A percentile compares a stretch with the other conserved stretches of the same genome.
These are phyloP conservation scores for Saturnispora sekii DNA, from an alignment of 805 yeast genomes.

Conservation along the genomic window DNA sequence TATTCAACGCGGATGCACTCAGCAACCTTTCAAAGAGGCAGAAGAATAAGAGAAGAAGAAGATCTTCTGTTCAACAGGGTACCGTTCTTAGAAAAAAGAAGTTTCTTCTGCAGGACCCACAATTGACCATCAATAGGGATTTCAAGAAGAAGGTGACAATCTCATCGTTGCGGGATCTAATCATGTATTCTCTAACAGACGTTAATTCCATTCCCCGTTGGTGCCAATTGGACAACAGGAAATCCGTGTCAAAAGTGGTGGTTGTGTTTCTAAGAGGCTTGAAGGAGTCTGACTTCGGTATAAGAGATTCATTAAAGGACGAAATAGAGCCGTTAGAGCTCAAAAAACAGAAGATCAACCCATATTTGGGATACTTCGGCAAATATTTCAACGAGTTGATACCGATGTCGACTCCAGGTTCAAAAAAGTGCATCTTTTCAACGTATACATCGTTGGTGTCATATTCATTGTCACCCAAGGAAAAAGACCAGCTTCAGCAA, in stretches of 20 bases:
- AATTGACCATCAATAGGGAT: conserved; percentile 8
- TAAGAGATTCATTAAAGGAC: conserved; percentile 9
- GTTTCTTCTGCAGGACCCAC: conserved; percentile 19
- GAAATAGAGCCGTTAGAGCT: conserved; percentile 11
- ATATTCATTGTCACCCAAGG: conserved; percentile 48
- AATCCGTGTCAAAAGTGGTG: conserved; percentile 43
- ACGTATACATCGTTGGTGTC: conserved; percentile 44
- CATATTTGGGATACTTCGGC: conserved; percentile 27
- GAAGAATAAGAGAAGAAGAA: conserved; percentile 24
- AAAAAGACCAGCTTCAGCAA: conserved; percentile 33
- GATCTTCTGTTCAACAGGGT: conserved; percentile 29
- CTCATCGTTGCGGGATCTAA: conserved; percentile 37
- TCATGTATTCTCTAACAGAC: conserved; percentile 33
- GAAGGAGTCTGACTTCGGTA: conserved; percentile 35
- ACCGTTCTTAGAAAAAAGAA: conserved; percentile 25
- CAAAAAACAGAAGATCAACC: conserved; percentile 4
- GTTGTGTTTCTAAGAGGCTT: conserved; percentile 61
- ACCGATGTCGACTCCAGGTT: conserved; percentile 59
- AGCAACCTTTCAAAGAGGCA: conserved; percentile 15
- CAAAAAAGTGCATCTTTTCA: conserved; percentile 44
- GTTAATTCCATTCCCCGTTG: conserved; percentile 37
- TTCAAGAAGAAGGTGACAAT: conserved; percentile 24
- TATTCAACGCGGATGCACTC: conserved; percentile 7
- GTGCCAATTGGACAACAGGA: conserved; percentile 39
- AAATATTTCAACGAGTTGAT: conserved; percentile 33